Conservation (phyloP, 306 rosid genomes). For the Carpinus fangiana region DNA sequence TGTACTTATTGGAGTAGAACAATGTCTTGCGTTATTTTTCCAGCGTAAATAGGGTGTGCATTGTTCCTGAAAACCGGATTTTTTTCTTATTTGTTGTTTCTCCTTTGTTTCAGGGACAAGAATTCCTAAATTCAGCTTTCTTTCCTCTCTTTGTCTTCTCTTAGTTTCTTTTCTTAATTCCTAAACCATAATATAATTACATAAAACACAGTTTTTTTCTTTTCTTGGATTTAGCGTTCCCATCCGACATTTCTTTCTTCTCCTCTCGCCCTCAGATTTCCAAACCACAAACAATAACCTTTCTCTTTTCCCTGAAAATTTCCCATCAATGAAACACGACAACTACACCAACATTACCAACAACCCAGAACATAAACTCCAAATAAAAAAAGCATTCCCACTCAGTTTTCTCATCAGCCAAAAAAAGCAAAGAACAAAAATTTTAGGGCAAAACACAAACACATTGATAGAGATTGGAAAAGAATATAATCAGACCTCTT, state of each 20-base stretch:
- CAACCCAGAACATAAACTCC: neutral
- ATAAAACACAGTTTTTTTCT: too few species aligned
- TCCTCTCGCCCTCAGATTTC: too few species aligned
- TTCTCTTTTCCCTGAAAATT: neutral
- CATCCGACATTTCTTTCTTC: too few species aligned
- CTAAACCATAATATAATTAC: neutral
- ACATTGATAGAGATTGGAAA: neutral
- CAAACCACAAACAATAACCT: too few species aligned
- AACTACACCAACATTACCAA: neutral
- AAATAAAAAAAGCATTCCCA: neutral
- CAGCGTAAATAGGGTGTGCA: neutral
- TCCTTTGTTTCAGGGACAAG: neutral
- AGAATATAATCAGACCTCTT: conserved; percentile 25
- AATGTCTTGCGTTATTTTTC: neutral
- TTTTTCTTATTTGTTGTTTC: neutral
- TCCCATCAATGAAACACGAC: neutral
- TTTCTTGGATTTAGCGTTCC: too few species aligned
- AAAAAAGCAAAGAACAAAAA: neutral
- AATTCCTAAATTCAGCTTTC: neutral
- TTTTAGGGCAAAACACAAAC: neutral
- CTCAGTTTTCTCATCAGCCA: neutral
- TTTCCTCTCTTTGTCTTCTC: neutral
- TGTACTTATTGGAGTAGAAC: neutral
- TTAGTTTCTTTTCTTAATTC: neutral
- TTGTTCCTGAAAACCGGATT: neutral